These are phyloP conservation scores for Phytopythium montanum DNA, from an alignment of 352 stramenopile species.

Conservation along the genomic window DNA sequence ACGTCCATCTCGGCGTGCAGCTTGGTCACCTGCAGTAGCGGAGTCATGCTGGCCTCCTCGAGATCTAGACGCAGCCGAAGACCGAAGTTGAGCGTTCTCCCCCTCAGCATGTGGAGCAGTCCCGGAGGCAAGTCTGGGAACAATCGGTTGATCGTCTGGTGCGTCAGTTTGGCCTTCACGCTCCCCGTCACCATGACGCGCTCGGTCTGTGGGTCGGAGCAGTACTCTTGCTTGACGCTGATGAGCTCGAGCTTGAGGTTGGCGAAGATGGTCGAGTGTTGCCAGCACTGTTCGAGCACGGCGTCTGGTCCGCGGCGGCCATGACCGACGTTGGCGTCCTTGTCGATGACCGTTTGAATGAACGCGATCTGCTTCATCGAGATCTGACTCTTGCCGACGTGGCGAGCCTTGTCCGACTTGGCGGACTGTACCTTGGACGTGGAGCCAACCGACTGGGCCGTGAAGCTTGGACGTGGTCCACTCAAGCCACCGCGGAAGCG, in stretches of 20 bases:
- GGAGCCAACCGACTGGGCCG: too few species aligned
- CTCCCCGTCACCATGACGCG: neutral
- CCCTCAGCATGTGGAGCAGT: neutral
- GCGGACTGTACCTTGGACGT: neutral
- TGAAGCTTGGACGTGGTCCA: neutral
- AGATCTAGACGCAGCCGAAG: neutral
- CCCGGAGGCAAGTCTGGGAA: neutral
- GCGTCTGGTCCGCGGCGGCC: conserved; percentile 9
- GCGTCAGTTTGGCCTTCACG: neutral
- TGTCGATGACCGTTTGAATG: conserved; percentile 12
- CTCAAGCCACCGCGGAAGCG: conserved; percentile 14
- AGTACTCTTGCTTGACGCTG: conserved; percentile 14
- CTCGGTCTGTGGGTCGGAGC: neutral
- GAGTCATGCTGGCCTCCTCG: neutral
- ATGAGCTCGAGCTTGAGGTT: conserved; percentile 22
- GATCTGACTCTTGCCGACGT: neutral
- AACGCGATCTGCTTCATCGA: conserved; percentile 15
- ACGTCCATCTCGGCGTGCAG: neutral
- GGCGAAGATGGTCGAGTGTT: conserved; percentile 18
- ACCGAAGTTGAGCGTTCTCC: neutral
- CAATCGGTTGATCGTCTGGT: neutral
- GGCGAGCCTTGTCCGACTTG: neutral
- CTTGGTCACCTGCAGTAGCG: neutral
- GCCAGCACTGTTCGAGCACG: conserved; percentile 24
- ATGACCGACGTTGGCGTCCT: conserved; percentile 16